phyloP scores from a whole-genome alignment of 768 basidiomycete species.

The Tephrocybe sp. region DNA sequence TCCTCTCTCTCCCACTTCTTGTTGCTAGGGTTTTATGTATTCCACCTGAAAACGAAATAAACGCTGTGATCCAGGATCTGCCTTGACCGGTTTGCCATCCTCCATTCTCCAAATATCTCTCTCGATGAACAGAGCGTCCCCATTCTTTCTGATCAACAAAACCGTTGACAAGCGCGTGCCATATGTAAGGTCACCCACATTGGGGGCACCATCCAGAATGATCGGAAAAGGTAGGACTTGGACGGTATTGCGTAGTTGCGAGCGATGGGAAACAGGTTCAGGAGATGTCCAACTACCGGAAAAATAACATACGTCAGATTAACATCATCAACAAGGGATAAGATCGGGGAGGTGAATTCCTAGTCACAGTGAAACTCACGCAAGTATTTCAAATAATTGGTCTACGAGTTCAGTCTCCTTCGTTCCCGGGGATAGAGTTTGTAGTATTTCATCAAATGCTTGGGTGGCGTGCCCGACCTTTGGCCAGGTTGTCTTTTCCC shows the following conservation, averaged over 20 bases:
- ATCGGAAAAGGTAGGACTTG: slow-evolving; percentile 53
- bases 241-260: slow-evolving; percentile 60
- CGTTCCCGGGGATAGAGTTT: slow-evolving; percentile 30
- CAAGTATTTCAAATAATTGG: slow-evolving; percentile 61
- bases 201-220: slow-evolving; percentile 25
- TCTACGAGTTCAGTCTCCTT: slow-evolving; percentile 55
- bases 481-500: slow-evolving; percentile 62
- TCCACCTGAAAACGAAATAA: slow-evolving; percentile 46
- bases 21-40: slow-evolving; percentile 8
- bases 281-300: slow-evolving; percentile 44
- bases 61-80: slow-evolving; percentile 44
- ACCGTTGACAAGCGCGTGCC: slow-evolving; percentile 76
- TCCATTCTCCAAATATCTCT: slow-evolving; percentile 61
- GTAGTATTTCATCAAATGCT: slow-evolving; percentile 43
- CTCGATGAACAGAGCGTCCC: slow-evolving; percentile 66
- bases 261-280: slow-evolving; percentile 44
- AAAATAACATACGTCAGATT: slow-evolving; percentile 28
- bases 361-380: too few species aligned
- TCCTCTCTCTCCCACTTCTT: slow-evolving; percentile 2
- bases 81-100: slow-evolving; percentile 37
- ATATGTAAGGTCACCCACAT: slow-evolving; percentile 33
- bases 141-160: slow-evolving; percentile 58
- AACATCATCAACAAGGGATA: too few species aligned
- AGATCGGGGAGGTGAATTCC: too few species aligned
- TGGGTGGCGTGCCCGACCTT: slow-evolving; percentile 63